Evolutionary conservation across 148 eudicot genomes (phyloP), one percentile per base, ranked within the genome.

Genomic region (Tetragonia tetragonoides): DNA sequence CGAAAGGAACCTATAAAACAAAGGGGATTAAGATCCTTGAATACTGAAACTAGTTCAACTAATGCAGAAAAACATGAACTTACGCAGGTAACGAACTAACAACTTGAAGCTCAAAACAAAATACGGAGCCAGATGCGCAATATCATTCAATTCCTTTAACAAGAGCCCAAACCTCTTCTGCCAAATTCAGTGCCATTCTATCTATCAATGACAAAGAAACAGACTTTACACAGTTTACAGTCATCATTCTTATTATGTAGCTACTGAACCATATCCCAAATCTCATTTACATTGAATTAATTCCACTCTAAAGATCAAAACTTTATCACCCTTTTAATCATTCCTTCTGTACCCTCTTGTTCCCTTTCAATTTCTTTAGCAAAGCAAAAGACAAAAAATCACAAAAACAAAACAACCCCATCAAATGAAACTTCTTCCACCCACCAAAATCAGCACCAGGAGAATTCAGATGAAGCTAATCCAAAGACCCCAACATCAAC

Each of bases 381-480:
- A 77, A 39, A 9, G 10, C 3, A 41, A 24, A 70, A 6, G 18
- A 10, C 66, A 51, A 71, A 20, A n/a, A 65, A 38, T 46, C 53
- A n/a, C 37, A 40, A 65, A 10, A 14, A 57, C 38, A 37, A 66
- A 80, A 66, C 46, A 70, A 80, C 44, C 38, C 46, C 42, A 75
- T 71, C 51, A 62, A 61, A 21, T 28, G 38, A 23, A 61, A 60
- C 38, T 40, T 7, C 44, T 46, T 2, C 5, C 3, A 56, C 59
- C 39, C 38, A 56, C 76, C 46, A 21, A 28, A 68, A 64, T 53
- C 57, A 53, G 53, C 65, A 51, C 28, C 81, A 79, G 44, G 11
- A 60, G 28, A 60, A 6, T n/a, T 56, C 60, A 12, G 17, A 56
- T 7, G n/a, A 10, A 56, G 6, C 64, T 20, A 63, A 54, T 62